phyloP scores from a whole-genome alignment of 2,329 filamentous ascomycete genomes.

The Onygena corvina region DNA sequence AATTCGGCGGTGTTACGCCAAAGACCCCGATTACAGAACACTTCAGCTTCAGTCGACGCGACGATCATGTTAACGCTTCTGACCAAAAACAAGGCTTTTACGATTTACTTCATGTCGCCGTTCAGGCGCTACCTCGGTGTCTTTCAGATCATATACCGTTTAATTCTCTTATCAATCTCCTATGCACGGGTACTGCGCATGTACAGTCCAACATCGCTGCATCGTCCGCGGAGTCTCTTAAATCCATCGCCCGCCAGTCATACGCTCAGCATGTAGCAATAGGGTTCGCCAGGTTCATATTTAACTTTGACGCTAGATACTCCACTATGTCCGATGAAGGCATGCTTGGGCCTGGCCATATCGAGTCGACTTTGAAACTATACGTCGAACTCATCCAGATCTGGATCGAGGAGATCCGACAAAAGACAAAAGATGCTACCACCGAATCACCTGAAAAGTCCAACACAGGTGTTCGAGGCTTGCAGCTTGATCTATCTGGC shows the following conservation, averaged over 20 bases:
- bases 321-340: constrained; percentile 96
- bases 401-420: constrained; percentile 93
- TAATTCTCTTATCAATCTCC: constrained; percentile 81
- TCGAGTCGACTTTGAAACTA: constrained; percentile 81
- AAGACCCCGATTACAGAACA: constrained; percentile 93
- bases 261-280: constrained; percentile 93
- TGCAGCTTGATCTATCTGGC: constrained; percentile 73
- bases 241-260: constrained; percentile 85
- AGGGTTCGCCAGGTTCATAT: constrained; percentile 93
- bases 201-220: constrained; percentile 83
- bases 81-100: constrained; percentile 94
- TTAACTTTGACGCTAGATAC: constrained; percentile 95
- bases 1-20: constrained; percentile 72
- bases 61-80: constrained; percentile 58
- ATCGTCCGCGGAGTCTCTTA: constrained; percentile 84
- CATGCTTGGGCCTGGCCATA: constrained; percentile 85
- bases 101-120: constrained; percentile 85
- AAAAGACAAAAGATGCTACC: constrained; percentile 64
- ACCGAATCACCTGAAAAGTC: constrained; percentile 52
- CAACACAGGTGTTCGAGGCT: constrained; percentile 54
- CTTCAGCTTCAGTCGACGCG: constrained; percentile 76
- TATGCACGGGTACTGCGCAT: constrained; percentile 94
- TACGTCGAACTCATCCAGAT: constrained; percentile 92
- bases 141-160: constrained; percentile 83
- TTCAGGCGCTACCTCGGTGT: constrained; percentile 90